Base-by-base conservation (phyloP, 768 basidiomycete genomes). In the Leccinum longicurvipes region DNA sequence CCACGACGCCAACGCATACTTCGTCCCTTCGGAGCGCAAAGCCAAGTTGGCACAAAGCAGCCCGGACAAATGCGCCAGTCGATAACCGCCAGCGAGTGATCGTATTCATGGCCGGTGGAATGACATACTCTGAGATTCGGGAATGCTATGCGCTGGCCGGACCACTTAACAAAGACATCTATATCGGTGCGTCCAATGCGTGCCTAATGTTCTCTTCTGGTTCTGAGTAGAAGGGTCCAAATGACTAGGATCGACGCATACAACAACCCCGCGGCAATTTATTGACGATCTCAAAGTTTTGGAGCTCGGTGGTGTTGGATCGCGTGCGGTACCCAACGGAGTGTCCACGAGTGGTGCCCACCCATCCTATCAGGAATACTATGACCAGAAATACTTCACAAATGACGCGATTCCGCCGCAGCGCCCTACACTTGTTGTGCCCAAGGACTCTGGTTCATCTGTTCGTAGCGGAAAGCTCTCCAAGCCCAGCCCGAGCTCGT, bases 41-140 rank as follows among this genome's bases (percentile, higher is more conserved):
- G 68, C 92, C 93, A 7, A 86, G 83, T 47, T 95, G 93, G 94
- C 91, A 93, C 68, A 84, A 87, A 63, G 86, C 88, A 1, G 83
- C 83, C 5, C 82, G 79, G 61, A 70, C 82, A 4, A 79, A 76
- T 24, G 67, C 75, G 21, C 64, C 74, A 29, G 81, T 70, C 73
- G 76, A 86, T 32, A 78, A 81, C 50, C 80, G 84, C 56, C 88
- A 92, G 71, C 81, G 96, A 27, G 65, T 97, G 14, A 78, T 99
- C 32, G 82, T 98, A 17, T 98, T 98, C 71, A 78, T 98, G 23
- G 90, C 91, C 14, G 97, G 97, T 32, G 97, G 97, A 2, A 86
- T 95, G 82, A 95, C 97, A 2, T 94, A 93, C 69, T 96, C 94
- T 0, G 97, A 99, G 73, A 87, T 95, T 72, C 80, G 96, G 57